Conservation (phyloP, 441 rosid genomes). For the Breynia disticha region DNA sequence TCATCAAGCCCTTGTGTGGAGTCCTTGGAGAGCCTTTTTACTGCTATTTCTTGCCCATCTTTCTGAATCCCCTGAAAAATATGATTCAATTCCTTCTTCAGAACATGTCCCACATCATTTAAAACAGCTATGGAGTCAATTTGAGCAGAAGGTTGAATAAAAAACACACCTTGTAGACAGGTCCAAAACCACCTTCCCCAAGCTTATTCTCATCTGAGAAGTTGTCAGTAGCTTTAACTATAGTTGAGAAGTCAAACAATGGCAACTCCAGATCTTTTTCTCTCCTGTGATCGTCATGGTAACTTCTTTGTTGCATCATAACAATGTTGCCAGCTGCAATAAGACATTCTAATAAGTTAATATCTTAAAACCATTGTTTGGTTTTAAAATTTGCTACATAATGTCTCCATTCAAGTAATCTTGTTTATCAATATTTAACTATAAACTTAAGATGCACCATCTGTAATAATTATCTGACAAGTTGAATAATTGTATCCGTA, state of each 20-base stretch:
- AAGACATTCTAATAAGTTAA: no score
- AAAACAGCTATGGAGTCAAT: not conserved
- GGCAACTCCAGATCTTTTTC: slow-evolving; percentile 56
- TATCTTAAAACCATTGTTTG: no score
- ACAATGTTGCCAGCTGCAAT: not conserved
- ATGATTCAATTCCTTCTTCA: not conserved
- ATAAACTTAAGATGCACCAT: no score
- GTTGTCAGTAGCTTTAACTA: slow-evolving; percentile 45
- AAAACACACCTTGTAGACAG: slow-evolving; percentile 55
- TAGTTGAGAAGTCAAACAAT: slow-evolving; percentile 40
- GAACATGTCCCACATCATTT: not conserved
- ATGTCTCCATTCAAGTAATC: no score
- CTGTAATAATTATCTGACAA: no score
- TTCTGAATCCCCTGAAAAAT: slow-evolving; percentile 41
- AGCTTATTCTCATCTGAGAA: slow-evolving; percentile 42
- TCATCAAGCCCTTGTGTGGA: slow-evolving; percentile 49
- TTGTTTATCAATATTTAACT: no score
- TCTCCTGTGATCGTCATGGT: slow-evolving; percentile 1
- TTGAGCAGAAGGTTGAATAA: no score
- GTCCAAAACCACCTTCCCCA: slow-evolving; percentile 88
- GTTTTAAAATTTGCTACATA: no score
- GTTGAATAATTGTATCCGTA: no score
- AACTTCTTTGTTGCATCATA: slow-evolving; percentile 1
- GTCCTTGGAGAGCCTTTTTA: slow-evolving; percentile 42
- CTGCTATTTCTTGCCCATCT: slow-evolving; percentile 48